Conservation (phyloP, 75 land plant species). For the Pinus taeda region DNA sequence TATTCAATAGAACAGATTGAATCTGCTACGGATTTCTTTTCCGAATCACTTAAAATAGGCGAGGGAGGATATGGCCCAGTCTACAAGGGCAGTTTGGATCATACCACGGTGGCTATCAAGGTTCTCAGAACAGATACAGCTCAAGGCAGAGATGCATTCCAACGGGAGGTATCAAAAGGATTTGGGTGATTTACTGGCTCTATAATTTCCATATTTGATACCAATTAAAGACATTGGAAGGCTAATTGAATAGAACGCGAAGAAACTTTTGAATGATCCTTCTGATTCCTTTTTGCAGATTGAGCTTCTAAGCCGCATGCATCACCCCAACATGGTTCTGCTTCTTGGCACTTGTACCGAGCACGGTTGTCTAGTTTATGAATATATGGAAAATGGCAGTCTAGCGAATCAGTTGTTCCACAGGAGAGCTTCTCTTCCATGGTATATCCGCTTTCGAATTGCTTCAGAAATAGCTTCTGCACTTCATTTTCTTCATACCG, state of each 20-base stretch:
- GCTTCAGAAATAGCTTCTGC: slow-evolving; percentile 76
- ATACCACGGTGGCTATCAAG: slow-evolving; percentile 68
- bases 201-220: neutral
- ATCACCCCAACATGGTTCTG: slow-evolving; percentile 44
- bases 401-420: slow-evolving; percentile 35
- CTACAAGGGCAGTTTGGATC: slow-evolving; percentile 46
- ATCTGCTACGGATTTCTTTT: slow-evolving; percentile 38
- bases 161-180: slow-evolving; percentile 47
- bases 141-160: slow-evolving; percentile 58
- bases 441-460: slow-evolving; percentile 60
- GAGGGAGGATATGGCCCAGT: slow-evolving; percentile 70
- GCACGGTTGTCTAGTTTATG: slow-evolving; percentile 42
- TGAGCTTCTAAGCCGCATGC: slow-evolving; percentile 40
- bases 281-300: slow-evolving; percentile 17
- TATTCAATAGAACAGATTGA: slow-evolving; percentile 40
- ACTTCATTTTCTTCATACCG: slow-evolving; percentile 54
- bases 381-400: slow-evolving; percentile 49
- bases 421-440: slow-evolving; percentile 42
- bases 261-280: neutral
- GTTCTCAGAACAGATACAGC: slow-evolving; percentile 45
- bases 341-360: slow-evolving; percentile 43
- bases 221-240: neutral
- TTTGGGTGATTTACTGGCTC: neutral
- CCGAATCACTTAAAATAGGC: slow-evolving; percentile 34
- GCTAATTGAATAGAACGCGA: neutral